A percentile compares a stretch with the other conserved stretches of the same genome.
Conservation (phyloP, 352 stramenopile genomes). For the Aphanomyces euteiches region DNA sequence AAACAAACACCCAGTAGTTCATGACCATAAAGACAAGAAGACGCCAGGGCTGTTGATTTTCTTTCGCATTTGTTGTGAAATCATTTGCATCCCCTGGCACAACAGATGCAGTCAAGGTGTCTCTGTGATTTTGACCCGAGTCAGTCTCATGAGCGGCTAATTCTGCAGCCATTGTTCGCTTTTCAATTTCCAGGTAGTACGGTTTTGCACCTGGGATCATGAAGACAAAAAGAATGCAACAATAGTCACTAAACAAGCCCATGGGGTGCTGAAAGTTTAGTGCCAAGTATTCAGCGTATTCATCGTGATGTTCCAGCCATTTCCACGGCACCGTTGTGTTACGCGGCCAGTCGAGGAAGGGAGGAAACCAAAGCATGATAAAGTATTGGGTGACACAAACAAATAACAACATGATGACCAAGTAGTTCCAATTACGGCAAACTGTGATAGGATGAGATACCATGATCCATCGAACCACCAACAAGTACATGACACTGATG, state of each 20-base stretch:
- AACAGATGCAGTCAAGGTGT: neutral
- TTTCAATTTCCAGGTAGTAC: slow-evolving; percentile 28
- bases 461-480: slow-evolving; percentile 77
- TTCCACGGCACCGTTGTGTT: slow-evolving; percentile 23
- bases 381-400: slow-evolving; percentile 69
- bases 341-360: slow-evolving; percentile 15
- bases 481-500: slow-evolving; percentile 70
- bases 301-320: slow-evolving; percentile 13
- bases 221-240: slow-evolving; percentile 66
- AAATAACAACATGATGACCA: slow-evolving; percentile 57
- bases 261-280: slow-evolving; percentile 72
- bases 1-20: slow-evolving; percentile 28
- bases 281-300: slow-evolving; percentile 62
- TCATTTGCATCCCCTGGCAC: slow-evolving; percentile 13
- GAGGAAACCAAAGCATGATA: slow-evolving; percentile 45
- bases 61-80: slow-evolving; percentile 1
- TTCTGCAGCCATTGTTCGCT: slow-evolving; percentile 1
- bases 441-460: slow-evolving; percentile 56
- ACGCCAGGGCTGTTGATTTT: slow-evolving; percentile 8
- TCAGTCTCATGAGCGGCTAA: neutral
- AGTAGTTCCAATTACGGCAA: slow-evolving; percentile 57
- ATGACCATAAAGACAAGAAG: slow-evolving; percentile 23
- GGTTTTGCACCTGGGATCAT: slow-evolving; percentile 45
- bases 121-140: neutral
- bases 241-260: slow-evolving; percentile 71